These are phyloP conservation scores for Jasminum sambac DNA, from an alignment of 257 asterid species.

Conservation along the genomic window DNA sequence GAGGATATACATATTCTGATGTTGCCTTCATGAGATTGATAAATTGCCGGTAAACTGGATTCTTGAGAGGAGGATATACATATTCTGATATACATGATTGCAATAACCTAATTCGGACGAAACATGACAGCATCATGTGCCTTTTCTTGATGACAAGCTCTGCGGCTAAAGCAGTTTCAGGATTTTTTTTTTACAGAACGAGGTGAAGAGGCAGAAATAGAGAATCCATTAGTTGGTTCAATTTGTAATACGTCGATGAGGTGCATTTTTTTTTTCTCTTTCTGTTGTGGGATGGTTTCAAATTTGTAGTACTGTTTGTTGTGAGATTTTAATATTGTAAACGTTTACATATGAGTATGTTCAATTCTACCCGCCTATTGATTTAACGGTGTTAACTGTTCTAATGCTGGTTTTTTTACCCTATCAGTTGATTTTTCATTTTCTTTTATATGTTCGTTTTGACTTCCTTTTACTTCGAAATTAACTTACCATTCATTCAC, in stretches of 20 bases:
- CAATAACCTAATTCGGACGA: neutral
- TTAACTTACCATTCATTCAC: too few relatives aligned
- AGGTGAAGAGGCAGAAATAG: neutral
- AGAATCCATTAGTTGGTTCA: neutral
- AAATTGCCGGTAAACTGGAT: neutral
- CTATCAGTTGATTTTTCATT: too few relatives aligned
- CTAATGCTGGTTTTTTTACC: too few relatives aligned
- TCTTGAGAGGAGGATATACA: neutral
- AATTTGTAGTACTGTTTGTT: too few relatives aligned
- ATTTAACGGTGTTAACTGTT: too few relatives aligned
- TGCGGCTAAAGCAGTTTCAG: neutral
- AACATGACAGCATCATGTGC: neutral
- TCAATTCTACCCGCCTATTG: too few relatives aligned
- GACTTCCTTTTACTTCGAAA: too few relatives aligned
- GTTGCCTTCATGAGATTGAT: neutral
- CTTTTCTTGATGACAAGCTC: neutral
- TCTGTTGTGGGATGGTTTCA: too few relatives aligned
- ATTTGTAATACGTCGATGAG: neutral
- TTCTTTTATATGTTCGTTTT: too few relatives aligned
- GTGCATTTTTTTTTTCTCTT: neutral
- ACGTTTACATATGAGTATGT: too few relatives aligned
- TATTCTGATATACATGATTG: neutral
- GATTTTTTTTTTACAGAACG: neutral
- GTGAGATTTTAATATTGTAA: too few relatives aligned
- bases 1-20: neutral